Evolutionary conservation across 202 grass and related monocot genomes (phyloP).

Genomic region (Eragrostis tef): DNA sequence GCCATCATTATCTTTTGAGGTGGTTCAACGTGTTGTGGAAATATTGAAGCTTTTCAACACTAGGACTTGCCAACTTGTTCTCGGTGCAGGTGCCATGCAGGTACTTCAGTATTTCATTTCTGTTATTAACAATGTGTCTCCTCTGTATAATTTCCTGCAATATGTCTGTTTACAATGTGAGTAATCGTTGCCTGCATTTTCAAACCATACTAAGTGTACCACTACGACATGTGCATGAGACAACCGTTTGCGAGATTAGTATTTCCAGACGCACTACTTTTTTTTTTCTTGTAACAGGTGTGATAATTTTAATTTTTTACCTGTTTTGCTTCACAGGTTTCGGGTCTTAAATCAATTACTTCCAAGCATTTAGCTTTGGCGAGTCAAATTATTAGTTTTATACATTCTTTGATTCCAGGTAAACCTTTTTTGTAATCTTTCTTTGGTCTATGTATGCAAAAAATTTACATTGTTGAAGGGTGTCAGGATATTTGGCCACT

Average conservation of each 20-base stretch:
- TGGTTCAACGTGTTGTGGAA: slow-evolving; percentile 95
- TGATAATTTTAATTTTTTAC: slow-evolving; percentile 4
- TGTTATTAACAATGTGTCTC: slow-evolving; percentile 13
- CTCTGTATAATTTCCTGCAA: neutral
- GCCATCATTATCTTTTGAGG: slow-evolving; percentile 89
- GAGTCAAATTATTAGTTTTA: slow-evolving; percentile 95
- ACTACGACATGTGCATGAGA: neutral
- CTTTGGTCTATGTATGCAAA: neutral
- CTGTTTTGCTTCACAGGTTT: slow-evolving; percentile 66
- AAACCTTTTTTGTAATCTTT: slow-evolving; percentile 29
- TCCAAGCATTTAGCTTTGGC: slow-evolving; percentile 99
- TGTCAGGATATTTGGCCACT: neutral
- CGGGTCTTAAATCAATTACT: slow-evolving; percentile 97
- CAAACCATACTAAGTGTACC: neutral
- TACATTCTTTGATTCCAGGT: slow-evolving; percentile 94
- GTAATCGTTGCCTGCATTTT: slow-evolving; percentile 30
- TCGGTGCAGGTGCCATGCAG: slow-evolving; percentile 99
- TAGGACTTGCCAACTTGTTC: slow-evolving; percentile 94
- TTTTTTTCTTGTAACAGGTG: slow-evolving; percentile 12
- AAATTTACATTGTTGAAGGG: slow-evolving; percentile 15
- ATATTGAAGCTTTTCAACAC: slow-evolving; percentile 98
- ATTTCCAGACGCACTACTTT: neutral
- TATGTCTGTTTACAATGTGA: neutral
- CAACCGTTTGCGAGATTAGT: slow-evolving; percentile 17
- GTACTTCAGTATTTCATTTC: slow-evolving; percentile 47